phyloP scores from a whole-genome alignment of 78 protist genomes.

The Dictyostelium purpureum region DNA sequence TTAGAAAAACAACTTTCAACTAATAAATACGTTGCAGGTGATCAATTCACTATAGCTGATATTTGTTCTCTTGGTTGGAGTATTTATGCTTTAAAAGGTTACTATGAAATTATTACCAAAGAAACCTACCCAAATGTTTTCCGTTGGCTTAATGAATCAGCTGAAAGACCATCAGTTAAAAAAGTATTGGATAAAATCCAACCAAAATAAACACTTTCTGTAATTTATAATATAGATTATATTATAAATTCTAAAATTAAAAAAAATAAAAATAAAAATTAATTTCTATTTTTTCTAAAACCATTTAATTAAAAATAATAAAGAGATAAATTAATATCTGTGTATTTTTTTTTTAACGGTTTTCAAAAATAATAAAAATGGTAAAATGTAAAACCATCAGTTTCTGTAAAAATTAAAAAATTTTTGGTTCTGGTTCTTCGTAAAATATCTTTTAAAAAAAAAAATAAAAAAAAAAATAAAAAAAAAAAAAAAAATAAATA shows the following conservation, averaged over 20 bases:
- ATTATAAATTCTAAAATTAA: background rate
- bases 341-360: too few species aligned
- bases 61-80: conserved; percentile 4
- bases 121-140: background rate
- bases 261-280: background rate
- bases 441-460: too few species aligned
- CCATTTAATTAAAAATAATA: background rate
- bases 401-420: too few species aligned
- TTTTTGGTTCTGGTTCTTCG: too few species aligned
- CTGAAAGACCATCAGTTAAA: background rate
- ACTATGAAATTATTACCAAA: background rate
- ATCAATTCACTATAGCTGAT: conserved; percentile 90
- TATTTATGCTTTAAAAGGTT: background rate
- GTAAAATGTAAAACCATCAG: too few species aligned
- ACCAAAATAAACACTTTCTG: background rate
- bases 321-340: too few species aligned
- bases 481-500: too few species aligned
- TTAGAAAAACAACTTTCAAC: conserved; percentile 79
- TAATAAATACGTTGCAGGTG: conserved; percentile 84
- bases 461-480: too few species aligned
- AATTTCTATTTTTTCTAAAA: background rate
- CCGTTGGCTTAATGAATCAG: background rate
- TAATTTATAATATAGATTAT: too few species aligned
- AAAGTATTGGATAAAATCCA: background rate
- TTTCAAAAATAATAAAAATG: too few species aligned